Base-by-base conservation (phyloP, 2,329 filamentous ascomycete species). In the Decorospora gaudefroyi region DNA sequence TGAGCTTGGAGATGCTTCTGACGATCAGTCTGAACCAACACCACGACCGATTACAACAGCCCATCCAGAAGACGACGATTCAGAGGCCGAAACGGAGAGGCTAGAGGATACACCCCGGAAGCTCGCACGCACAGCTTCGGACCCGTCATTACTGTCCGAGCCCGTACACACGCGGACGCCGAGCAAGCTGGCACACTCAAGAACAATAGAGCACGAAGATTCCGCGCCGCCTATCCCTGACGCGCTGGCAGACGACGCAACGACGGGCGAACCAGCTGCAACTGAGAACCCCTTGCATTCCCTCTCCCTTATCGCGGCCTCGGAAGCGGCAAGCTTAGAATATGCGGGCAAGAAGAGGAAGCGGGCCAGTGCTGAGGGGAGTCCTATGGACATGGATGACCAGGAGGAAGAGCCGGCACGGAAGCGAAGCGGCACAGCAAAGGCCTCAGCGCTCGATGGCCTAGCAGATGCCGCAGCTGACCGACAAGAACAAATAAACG, bases 1-100 rank as follows among this genome's bases (percentile, higher is more conserved):
- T 74, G 92, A 96, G 61, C 88, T 95, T 43, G 90, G 91, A 64
- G 67, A 95, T 62, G 85, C 88, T 51, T 86, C 88, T 37, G 83
- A 87, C 52, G 86, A 80, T 19, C 62, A 68, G 22, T 71, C 66
- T 12, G 67, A 68, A 42, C 55, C 59, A 13, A 68, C 64, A n/a
- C 64, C 64, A 25, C 54, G 53, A 27, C 56, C 59, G 11, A 40
- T 52, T 16, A 35, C 45, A 17, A 55, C 55, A 30, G 36, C 44
- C 25, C 59, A 69, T 35, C 35, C 68, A 33, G 68, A 86, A 21
- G 81, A 85, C 38, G 78, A 80, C 42, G 84, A 87, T 59, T 86
- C 91, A 3, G 92, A 97, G 72, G 92, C 92, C 22, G 92, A 96
- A 73, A 97, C 92, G 1, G 91, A 96, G 73, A 85, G 93, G 46